A percentile compares a stretch with the other conserved stretches of the same genome.
phyloP scores from a whole-genome alignment of 2,329 filamentous ascomycete species.

The Elsinoe perseae region DNA sequence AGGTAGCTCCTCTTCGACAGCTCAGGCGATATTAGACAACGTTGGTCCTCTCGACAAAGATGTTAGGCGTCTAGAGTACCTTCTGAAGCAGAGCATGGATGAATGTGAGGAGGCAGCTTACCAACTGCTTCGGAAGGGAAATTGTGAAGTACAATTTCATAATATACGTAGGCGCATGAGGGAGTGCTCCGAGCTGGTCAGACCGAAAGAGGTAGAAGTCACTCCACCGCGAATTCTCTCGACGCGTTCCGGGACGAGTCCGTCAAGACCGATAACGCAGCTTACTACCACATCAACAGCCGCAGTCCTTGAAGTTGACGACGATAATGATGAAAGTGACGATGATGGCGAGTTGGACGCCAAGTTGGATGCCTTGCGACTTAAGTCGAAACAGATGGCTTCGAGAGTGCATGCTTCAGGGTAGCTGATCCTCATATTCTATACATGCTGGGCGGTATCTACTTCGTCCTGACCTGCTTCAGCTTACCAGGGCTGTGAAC shows the following conservation, averaged over 20 bases:
- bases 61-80: background rate
- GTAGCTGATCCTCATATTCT: conserved; percentile 1
- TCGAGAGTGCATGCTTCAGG: background rate
- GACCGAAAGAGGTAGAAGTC: background rate
- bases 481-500: conserved; percentile 75
- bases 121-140: conserved; percentile 9
- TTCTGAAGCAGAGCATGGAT: background rate
- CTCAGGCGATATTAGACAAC: background rate
- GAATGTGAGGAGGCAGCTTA: conserved; percentile 11
- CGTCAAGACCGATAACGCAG: background rate
- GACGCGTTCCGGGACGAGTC: background rate
- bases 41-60: background rate
- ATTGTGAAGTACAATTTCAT: background rate
- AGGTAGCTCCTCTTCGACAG: background rate
- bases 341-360: conserved; percentile 9
- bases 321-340: conserved; percentile 8
- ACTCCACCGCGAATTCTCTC: background rate
- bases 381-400: conserved; percentile 11
- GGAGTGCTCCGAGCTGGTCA: background rate
- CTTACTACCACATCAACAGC: background rate
- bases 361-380: background rate
- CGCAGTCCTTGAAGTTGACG: conserved; percentile 4
- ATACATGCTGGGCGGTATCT: conserved; percentile 38
- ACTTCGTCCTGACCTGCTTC: conserved; percentile 73
- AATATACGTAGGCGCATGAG: background rate